Base-by-base conservation (phyloP, 495 filamentous ascomycete genomes). In the Hamigera avellanea region DNA sequence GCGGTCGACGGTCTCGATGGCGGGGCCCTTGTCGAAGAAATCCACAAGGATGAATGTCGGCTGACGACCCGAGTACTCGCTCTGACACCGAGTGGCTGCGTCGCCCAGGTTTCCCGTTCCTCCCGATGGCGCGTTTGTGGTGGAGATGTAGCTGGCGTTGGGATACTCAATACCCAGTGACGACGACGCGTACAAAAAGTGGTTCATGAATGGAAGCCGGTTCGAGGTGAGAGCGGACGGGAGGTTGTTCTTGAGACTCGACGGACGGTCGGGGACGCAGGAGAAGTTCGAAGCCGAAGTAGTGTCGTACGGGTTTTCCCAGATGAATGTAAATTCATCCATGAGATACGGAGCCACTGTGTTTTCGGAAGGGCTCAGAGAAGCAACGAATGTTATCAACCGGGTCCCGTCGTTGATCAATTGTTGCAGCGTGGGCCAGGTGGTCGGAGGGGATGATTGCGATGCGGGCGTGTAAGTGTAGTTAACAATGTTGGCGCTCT, bases 291-390 rank as follows among this genome's bases (percentile, higher is more conserved):
- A 67, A 1, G 63, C 46, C 37, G 75, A 64, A 16, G 64, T 66
- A 8, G 79, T 78, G 39, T 85, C 80, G 59, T 81, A 89, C 0
- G 72, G 70, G 16, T 80, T 85, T 55, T 89, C 83, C 72, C 80
- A 87, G 54, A 86, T 60, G 49, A 78, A 81, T 30, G 59, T 68
- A 55, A 83, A 87, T 54, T 88, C 72, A 52, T 83, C 71, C 36
- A 85, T 63, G 6, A 87, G 72, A 63, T 83, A 86, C 0, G 76
- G 69, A 40, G 73, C 68, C 0, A 45, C 39, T 8, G 59, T 46
- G 35, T 67, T 65, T 27, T 38, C 43, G 14, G 51, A 46, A 5
- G 60, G 37, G 26, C 52, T 52, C 33, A 81, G 46, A 16, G 64
- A 65, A 5, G 79, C 68, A 43, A 86, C 63, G 45, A 82, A 85